phyloP scores from a whole-genome alignment of 1,284 basidiomycete genomes.

The Peniophora sp. region DNA sequence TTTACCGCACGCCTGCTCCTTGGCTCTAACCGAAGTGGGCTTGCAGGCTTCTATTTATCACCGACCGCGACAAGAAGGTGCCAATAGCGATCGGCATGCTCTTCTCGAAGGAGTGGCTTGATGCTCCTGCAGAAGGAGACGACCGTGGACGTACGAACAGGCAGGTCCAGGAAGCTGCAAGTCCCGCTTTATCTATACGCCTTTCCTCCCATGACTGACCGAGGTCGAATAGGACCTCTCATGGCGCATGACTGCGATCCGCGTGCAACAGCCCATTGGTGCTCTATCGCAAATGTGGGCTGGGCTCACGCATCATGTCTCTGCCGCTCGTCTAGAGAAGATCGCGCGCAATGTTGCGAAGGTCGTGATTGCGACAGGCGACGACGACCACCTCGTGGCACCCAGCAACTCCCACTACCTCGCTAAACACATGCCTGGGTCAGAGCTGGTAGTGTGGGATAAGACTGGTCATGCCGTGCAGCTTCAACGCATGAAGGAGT shows the following conservation, averaged over 20 bases:
- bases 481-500: constrained; percentile 40
- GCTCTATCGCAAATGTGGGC: constrained; percentile 72
- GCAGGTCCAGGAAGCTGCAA: constrained; percentile 46
- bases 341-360: constrained; percentile 54
- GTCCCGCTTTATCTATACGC: constrained; percentile 6
- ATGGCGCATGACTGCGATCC: constrained; percentile 46
- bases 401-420: constrained; percentile 51
- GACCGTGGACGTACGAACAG: constrained; percentile 51
- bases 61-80: constrained; percentile 43
- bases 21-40: background rate
- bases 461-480: constrained; percentile 65
- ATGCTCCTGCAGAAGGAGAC: constrained; percentile 41
- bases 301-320: constrained; percentile 61
- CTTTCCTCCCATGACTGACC: background rate
- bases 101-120: constrained; percentile 54
- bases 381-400: constrained; percentile 62
- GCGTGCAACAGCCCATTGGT: constrained; percentile 55
- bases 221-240: background rate
- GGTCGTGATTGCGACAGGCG: constrained; percentile 68
- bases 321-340: constrained; percentile 39
- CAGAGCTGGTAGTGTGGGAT: constrained; percentile 59
- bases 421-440: constrained; percentile 57
- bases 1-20: background rate
- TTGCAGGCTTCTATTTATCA: constrained; percentile 34
- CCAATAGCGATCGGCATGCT: constrained; percentile 52